These are phyloP conservation scores for Dryas alaskensis DNA, from an alignment of 306 rosid genomes.

Conservation along the genomic window DNA sequence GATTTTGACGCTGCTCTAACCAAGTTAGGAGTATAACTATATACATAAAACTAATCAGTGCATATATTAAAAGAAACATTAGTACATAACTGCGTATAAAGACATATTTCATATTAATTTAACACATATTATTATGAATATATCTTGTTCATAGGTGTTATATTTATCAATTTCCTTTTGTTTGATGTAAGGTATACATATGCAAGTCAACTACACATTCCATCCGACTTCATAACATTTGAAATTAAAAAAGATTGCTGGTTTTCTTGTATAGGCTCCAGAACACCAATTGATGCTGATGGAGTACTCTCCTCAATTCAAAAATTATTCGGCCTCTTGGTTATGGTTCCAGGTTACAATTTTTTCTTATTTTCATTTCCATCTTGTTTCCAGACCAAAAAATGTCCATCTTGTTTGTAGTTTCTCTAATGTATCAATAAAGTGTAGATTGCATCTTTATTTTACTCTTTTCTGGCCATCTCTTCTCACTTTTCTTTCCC, in stretches of 20 bases:
- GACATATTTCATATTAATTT: too few species aligned
- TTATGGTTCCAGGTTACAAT: slow-evolving; percentile 78
- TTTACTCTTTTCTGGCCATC: not conserved
- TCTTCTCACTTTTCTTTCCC: slow-evolving; percentile 24
- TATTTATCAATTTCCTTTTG: not conserved
- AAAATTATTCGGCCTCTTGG: slow-evolving; percentile 77
- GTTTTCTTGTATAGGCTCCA: slow-evolving; percentile 52
- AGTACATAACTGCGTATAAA: too few species aligned
- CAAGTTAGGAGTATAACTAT: not conserved
- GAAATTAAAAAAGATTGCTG: slow-evolving; percentile 24
- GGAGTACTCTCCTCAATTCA: slow-evolving; percentile 62
- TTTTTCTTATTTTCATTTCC: slow-evolving; percentile 14
- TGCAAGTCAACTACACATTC: not conserved
- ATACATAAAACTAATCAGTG: too few species aligned
- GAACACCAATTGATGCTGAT: slow-evolving; percentile 53
- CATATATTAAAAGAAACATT: too few species aligned
- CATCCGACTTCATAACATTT: not conserved
- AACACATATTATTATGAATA: too few species aligned
- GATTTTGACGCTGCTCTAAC: not conserved
- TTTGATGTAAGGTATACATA: not conserved
- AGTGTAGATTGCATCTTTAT: not conserved
- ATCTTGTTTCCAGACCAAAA: not conserved
- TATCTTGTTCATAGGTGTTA: not conserved
- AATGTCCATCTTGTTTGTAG: not conserved
- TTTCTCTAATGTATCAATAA: not conserved